Conservation (phyloP, 2,329 filamentous ascomycete species). For the Metarhizium rileyi region DNA sequence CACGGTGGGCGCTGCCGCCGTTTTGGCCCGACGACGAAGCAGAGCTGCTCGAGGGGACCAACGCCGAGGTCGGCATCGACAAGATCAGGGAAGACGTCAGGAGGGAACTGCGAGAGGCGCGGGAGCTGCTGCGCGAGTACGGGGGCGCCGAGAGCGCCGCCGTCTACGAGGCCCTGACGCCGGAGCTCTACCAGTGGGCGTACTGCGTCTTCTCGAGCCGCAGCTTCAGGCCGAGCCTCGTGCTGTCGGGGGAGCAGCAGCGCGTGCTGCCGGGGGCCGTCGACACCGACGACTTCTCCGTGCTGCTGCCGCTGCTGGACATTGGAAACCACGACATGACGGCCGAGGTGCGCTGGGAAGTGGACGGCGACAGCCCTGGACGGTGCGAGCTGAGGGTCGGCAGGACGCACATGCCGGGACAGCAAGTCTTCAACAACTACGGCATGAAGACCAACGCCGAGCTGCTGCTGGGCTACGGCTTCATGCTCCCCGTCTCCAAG, state of each 20-base stretch:
- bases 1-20: constrained; percentile 46
- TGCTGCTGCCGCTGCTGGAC: constrained; percentile 62
- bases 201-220: constrained; percentile 56
- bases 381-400: constrained; percentile 34
- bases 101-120: constrained; percentile 35
- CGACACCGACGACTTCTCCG: constrained; percentile 49
- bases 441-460: constrained; percentile 66
- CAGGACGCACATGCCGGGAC: constrained; percentile 36
- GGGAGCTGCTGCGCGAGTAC: constrained; percentile 22
- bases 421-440: constrained; percentile 62
- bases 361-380: constrained; percentile 26
- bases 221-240: constrained; percentile 53
- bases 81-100: constrained; percentile 38
- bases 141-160: constrained; percentile 14
- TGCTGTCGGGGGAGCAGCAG: constrained; percentile 30
- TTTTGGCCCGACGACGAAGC: constrained; percentile 55
- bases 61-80: constrained; percentile 37
- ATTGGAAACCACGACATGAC: constrained; percentile 61
- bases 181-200: constrained; percentile 52
- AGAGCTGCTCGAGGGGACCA: constrained; percentile 45
- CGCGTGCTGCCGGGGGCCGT: constrained; percentile 20
- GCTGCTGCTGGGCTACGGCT: constrained; percentile 54
- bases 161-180: constrained; percentile 28
- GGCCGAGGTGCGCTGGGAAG: constrained; percentile 49
- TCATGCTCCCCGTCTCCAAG: constrained; percentile 39